phyloP scores from a whole-genome alignment of 2,329 filamentous ascomycete species.

The Aspergillus phoenicis region DNA sequence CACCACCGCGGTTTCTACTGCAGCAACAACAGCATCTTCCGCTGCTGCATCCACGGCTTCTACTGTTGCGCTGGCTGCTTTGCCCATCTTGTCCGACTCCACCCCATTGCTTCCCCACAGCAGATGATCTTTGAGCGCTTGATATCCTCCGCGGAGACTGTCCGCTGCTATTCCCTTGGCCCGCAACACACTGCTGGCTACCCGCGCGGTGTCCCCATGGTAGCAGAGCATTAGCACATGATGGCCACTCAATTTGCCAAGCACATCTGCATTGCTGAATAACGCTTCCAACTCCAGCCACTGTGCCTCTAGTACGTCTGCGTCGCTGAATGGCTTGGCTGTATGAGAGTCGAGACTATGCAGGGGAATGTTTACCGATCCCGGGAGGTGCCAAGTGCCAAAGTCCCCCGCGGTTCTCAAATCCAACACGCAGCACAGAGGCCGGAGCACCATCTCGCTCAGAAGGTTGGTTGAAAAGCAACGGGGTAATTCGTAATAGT shows the following conservation, averaged over 20 bases:
- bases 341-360: slow-evolving; percentile 35
- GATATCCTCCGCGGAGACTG: slow-evolving; percentile 50
- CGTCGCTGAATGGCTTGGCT: slow-evolving; percentile 52
- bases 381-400: slow-evolving; percentile 46
- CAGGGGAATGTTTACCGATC: slow-evolving; percentile 51
- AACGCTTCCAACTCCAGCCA: slow-evolving; percentile 53
- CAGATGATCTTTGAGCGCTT: slow-evolving; percentile 30
- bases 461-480: slow-evolving; percentile 25
- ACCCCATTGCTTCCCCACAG: slow-evolving; percentile 26
- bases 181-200: slow-evolving; percentile 57
- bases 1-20: not conserved
- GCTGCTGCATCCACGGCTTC: not conserved
- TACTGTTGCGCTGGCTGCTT: not conserved
- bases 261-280: slow-evolving; percentile 37
- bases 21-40: not conserved
- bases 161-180: slow-evolving; percentile 54
- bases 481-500: slow-evolving; percentile 37
- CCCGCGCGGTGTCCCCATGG: slow-evolving; percentile 56
- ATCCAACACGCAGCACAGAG: slow-evolving; percentile 47
- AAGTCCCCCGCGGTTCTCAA: slow-evolving; percentile 50
- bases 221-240: slow-evolving; percentile 56
- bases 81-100: slow-evolving; percentile 7
- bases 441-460: slow-evolving; percentile 27
- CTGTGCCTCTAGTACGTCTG: slow-evolving; percentile 46
- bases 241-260: slow-evolving; percentile 31